These are phyloP conservation scores for Candida tetrigidarum DNA, from an alignment of 1,139 yeast species.

Conservation along the genomic window DNA sequence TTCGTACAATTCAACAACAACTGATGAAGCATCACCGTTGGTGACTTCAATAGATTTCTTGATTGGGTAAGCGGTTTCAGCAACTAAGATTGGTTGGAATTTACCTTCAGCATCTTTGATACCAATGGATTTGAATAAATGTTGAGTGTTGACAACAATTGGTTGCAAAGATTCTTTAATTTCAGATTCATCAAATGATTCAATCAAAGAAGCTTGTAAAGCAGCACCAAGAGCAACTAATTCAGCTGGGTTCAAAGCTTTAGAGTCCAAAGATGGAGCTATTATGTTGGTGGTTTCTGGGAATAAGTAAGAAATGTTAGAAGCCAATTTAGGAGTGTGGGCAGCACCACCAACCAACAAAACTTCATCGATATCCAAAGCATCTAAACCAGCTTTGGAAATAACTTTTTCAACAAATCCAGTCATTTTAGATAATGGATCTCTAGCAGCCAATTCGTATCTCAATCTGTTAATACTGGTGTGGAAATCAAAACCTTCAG, in stretches of 20 bases:
- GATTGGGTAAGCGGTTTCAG: constrained; percentile 92
- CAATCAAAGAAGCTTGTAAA: constrained; percentile 89
- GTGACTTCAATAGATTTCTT: constrained; percentile 73
- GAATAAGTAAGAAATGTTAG: constrained; percentile 73
- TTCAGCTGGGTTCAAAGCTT: constrained; percentile 89
- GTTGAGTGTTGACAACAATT: constrained; percentile 87
- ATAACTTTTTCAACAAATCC: constrained; percentile 76
- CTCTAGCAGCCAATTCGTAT: constrained; percentile 86
- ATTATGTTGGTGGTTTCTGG: constrained; percentile 78
- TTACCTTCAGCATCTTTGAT: constrained; percentile 73
- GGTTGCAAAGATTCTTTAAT: constrained; percentile 85
- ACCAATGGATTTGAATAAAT: constrained; percentile 84
- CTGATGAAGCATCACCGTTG: constrained; percentile 64
- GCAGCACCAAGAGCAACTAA: constrained; percentile 96
- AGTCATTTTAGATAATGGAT: constrained; percentile 75
- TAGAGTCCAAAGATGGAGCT: constrained; percentile 77
- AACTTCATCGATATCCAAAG: constrained; percentile 88
- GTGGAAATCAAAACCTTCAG: constrained; percentile 94
- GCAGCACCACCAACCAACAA: constrained; percentile 94
- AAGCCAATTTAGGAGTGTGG: constrained; percentile 87
- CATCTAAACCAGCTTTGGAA: constrained; percentile 81
- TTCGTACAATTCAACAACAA: constrained; percentile 76
- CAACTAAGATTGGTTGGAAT: constrained; percentile 74
- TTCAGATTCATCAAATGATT: constrained; percentile 85
- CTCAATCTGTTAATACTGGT: constrained; percentile 92